phyloP scores from a whole-genome alignment of 2,329 filamentous ascomycete genomes.

The Monilinia aucupariae region DNA sequence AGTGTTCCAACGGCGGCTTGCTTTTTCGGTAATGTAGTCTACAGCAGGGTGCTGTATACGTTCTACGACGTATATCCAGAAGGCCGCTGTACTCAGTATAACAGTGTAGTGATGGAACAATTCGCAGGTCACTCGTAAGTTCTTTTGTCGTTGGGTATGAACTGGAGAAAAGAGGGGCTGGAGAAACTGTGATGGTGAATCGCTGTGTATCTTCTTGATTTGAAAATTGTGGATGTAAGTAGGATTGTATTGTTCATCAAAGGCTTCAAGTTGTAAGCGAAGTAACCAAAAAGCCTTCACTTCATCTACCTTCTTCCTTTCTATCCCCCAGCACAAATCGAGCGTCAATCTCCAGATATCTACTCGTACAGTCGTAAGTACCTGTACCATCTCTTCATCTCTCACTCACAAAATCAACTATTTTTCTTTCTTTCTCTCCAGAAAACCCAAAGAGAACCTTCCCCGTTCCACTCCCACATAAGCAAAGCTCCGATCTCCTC shows the following conservation, averaged over 20 bases:
- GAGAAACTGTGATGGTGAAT: background rate
- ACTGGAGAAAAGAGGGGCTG: background rate
- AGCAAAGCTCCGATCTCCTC: too few species aligned
- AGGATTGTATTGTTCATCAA: background rate
- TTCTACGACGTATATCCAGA: background rate
- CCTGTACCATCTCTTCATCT: too few species aligned
- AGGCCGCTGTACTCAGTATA: background rate
- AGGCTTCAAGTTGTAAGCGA: too few species aligned
- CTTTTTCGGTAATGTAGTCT: too few species aligned
- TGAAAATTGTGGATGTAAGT: too few species aligned
- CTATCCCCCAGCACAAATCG: too few species aligned
- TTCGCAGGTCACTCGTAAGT: background rate
- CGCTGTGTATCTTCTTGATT: background rate
- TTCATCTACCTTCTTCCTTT: too few species aligned
- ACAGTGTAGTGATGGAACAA: background rate
- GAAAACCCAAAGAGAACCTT: background rate
- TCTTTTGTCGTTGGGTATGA: background rate
- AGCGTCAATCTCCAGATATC: too few species aligned
- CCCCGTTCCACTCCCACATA: background rate
- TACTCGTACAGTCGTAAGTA: too few species aligned
- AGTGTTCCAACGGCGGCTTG: background rate
- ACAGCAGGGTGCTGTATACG: background rate
- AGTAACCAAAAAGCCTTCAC: too few species aligned
- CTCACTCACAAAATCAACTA: too few species aligned
- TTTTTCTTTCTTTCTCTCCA: too few species aligned